Evolutionary conservation across 176 grass and related monocot species (phyloP), one percentile per base, ranked within the genome.

Genomic region (Tuctoria greenei): DNA sequence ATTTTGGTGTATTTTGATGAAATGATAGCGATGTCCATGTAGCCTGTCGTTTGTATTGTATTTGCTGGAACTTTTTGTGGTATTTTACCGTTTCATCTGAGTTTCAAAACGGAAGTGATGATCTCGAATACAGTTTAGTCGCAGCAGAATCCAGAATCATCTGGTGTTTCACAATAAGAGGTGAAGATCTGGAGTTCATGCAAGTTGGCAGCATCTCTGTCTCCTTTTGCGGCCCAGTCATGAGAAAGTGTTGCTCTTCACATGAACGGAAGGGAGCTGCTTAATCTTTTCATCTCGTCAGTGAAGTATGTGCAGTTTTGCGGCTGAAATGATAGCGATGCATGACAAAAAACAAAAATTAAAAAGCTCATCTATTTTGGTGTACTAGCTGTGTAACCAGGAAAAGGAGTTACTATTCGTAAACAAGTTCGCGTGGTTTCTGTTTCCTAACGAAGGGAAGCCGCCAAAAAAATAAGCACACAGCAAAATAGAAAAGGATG

Each of bases 141-240:
- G 31, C 31, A 70, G 21, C 74, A 23, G 61, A 73, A 67, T 79
- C 16, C 23, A 69, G 73, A 55, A 74, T 79, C 73, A 31, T 71
- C n/a, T 82, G 39, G 60, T 69, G 63, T 75, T 77, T 82, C 66
- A 34, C 46, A 63, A 49, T 50, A 61, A 62, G 51, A 56, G 31
- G 16, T 74, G n/a, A 54, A 68, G 20, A 40, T 38, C 35, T 67
- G n/a, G 71, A 59, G 63, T 69, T 59, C 72, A 39, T 75, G 52
- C n/a, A 60, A 75, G 62, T n/a, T 75, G 62, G 40, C 21, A 41
- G 49, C 47, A 66, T 82, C 61, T 45, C 36, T 5, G 44, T 25
- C 66, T 18, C 13, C 14, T 1, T 36, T 45, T 4, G 37, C n/a
- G 66, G 2, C 4, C 2, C 12, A 4, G 12, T 52, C 20, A 23